Percentiles rank a stretch among this genome's conserved stretches.
These are phyloP conservation scores for Sporothrix phasma DNA, from an alignment of 2,329 filamentous ascomycete genomes.

Conservation along the genomic window DNA sequence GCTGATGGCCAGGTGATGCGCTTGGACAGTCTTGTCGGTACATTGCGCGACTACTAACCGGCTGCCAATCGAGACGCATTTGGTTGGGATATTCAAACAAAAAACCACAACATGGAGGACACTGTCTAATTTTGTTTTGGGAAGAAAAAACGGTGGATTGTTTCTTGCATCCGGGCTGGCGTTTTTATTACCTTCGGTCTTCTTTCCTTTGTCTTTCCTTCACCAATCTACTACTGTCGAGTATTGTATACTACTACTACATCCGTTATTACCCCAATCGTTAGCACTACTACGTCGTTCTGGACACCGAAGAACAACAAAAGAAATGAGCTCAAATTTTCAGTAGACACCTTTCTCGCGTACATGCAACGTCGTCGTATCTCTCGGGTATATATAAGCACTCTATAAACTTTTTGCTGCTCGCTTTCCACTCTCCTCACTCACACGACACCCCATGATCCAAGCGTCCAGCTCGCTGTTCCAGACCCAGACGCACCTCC, in stretches of 20 bases:
- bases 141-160: not conserved
- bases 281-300: not conserved
- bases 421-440: not conserved
- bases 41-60: conserved; percentile 64
- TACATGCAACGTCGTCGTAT: not conserved
- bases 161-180: conserved; percentile 7
- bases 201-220: not conserved
- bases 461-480: conserved; percentile 50
- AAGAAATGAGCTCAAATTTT: not conserved
- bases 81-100: not conserved
- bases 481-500: conserved; percentile 22
- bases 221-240: not conserved
- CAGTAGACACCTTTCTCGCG: too few relatives aligned
- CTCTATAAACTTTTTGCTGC: not conserved
- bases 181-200: not conserved
- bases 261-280: too few relatives aligned
- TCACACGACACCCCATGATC: conserved; percentile 47
- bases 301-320: not conserved
- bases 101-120: not conserved
- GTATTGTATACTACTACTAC: conserved; percentile 3
- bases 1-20: conserved; percentile 68
- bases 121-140: not conserved
- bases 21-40: conserved; percentile 74
- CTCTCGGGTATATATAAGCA: not conserved
- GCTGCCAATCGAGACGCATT: not conserved